A percentile compares a stretch with the other conserved stretches of the same genome.
Evolutionary conservation across 2,329 filamentous ascomycete species (phyloP).

Genomic region (Fusarium humuli): DNA sequence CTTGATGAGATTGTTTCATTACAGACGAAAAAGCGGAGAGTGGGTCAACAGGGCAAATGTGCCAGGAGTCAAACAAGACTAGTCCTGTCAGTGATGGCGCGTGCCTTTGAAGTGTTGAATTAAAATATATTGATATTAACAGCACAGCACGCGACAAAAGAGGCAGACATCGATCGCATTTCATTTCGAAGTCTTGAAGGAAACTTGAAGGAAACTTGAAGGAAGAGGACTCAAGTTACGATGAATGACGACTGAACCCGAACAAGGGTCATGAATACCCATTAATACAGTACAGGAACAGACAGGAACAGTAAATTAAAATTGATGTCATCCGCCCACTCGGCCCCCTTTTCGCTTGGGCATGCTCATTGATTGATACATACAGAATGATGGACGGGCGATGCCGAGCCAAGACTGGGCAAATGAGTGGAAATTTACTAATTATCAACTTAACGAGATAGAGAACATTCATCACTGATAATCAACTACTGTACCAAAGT

Average conservation of each 20-base stretch:
- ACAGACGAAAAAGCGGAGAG: conserved; percentile 10
- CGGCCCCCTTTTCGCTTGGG: conserved; percentile 38
- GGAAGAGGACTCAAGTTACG: background rate
- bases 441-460: conserved; percentile 11
- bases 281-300: conserved; percentile 1
- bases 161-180: background rate
- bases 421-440: conserved; percentile 39
- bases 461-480: background rate
- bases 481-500: background rate
- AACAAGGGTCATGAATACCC: conserved; percentile 14
- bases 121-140: background rate
- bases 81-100: background rate
- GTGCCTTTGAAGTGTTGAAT: background rate
- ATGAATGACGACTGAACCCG: background rate
- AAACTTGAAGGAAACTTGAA: background rate
- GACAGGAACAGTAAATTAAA: conserved; percentile 40
- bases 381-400: conserved; percentile 38
- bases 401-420: conserved; percentile 36
- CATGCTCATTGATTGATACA: conserved; percentile 17
- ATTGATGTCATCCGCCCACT: conserved; percentile 47
- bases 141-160: background rate
- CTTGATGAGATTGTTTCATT: conserved; percentile 6
- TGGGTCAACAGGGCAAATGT: conserved; percentile 12
- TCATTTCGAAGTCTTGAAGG: background rate
- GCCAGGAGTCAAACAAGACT: background rate